A percentile compares a stretch with the other conserved stretches of the same genome.
Evolutionary conservation across 192 early-diverging fungal species (phyloP).

Genomic region (Coemansia sp.): DNA sequence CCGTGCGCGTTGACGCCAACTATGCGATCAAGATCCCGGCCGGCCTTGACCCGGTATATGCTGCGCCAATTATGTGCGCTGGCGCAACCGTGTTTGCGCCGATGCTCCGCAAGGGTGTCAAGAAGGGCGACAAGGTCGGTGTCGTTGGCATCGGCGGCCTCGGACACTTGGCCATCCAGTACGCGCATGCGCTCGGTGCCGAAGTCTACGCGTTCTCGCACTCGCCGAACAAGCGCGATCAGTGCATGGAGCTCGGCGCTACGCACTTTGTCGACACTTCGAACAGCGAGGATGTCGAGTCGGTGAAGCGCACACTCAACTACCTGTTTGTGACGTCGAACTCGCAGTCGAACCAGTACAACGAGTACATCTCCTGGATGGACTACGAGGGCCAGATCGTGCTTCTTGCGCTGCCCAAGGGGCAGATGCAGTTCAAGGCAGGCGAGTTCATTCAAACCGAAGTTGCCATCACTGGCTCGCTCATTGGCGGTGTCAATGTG

Average conservation of each 20-base stretch:
- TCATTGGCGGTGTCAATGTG: conserved; percentile 61
- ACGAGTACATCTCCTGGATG: conserved; percentile 40
- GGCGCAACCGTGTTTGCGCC: conserved; percentile 76
- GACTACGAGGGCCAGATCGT: conserved; percentile 52
- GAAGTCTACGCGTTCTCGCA: conserved; percentile 58
- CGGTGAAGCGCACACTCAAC: conserved; percentile 28
- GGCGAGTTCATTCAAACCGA: conserved; percentile 40
- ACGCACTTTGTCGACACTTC: conserved; percentile 51
- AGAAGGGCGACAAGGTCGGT: conserved; percentile 61
- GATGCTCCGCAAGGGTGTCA: conserved; percentile 59
- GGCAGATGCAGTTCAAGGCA: conserved; percentile 37
- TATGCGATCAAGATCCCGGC: conserved; percentile 65
- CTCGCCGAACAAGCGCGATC: conserved; percentile 55
- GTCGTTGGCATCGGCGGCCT: conserved; percentile 79
- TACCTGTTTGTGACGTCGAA: conserved; percentile 41
- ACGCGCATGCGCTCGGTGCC: conserved; percentile 50
- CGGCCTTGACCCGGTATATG: conserved; percentile 54
- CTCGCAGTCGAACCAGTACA: conserved; percentile 30
- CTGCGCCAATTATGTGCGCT: conserved; percentile 77
- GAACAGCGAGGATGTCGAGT: conserved; percentile 21
- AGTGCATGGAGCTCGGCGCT: conserved; percentile 59
- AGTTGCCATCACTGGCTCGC: conserved; percentile 59
- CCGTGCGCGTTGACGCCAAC: conserved; percentile 56
- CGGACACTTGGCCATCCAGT: conserved; percentile 71
- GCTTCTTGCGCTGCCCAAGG: conserved; percentile 54